A percentile compares a stretch with the other conserved stretches of the same genome.
Evolutionary conservation across 2,329 filamentous ascomycete species (phyloP).

Genomic region (Fusarium kyushuense): DNA sequence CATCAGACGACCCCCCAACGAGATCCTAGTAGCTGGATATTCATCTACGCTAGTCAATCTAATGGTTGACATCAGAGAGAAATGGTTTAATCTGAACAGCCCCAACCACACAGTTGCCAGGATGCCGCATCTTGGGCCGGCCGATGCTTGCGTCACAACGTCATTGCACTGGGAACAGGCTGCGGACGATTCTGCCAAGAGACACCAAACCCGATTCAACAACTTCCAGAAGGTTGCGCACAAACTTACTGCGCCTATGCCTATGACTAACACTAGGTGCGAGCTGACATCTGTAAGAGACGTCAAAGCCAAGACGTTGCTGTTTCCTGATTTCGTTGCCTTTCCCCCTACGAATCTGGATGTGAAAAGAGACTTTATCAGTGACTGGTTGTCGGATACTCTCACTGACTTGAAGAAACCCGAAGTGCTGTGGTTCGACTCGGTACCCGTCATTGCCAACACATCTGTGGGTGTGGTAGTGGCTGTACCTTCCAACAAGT

Average conservation of each 20-base stretch:
- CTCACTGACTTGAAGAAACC: conserved; percentile 11
- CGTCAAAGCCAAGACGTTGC: not conserved
- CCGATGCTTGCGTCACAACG: conserved; percentile 33
- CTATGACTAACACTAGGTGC: conserved; percentile 34
- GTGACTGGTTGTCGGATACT: conserved; percentile 14
- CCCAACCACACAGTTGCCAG: conserved; percentile 36
- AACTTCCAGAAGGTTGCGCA: conserved; percentile 32
- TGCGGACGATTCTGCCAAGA: conserved; percentile 23
- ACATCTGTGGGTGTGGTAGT: conserved; percentile 28
- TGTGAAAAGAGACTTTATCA: conserved; percentile 14
- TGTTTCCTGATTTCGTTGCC: conserved; percentile 31
- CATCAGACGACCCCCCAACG: conserved; percentile 23
- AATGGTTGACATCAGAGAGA: conserved; percentile 33
- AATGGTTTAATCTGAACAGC: conserved; percentile 28
- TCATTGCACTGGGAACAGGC: conserved; percentile 40
- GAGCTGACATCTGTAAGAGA: conserved; percentile 27
- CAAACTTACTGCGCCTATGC: conserved; percentile 24
- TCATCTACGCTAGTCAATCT: conserved; percentile 27
- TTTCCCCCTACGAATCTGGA: conserved; percentile 25
- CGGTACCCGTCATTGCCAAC: conserved; percentile 20
- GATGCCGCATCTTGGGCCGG: conserved; percentile 38
- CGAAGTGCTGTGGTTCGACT: conserved; percentile 38
- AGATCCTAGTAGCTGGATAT: conserved; percentile 27
- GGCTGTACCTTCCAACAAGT: conserved; percentile 18
- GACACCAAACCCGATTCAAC: conserved; percentile 25